Evolutionary conservation across 192 early-diverging fungal genomes (phyloP).

Genomic region (Umbelopsis ramanniana): DNA sequence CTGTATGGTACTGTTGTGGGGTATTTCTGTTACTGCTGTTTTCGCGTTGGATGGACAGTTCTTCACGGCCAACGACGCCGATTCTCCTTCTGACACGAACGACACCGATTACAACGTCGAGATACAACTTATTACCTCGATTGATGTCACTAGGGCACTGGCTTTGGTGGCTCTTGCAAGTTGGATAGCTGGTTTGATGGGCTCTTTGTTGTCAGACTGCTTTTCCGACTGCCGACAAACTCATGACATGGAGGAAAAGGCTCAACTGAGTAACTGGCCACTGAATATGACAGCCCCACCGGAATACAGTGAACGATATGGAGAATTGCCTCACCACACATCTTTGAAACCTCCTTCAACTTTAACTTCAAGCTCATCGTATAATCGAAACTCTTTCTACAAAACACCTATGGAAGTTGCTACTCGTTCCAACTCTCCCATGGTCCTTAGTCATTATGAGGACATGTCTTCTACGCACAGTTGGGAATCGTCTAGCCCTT

Average conservation of each 20-base stretch:
- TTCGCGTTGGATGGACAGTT: conserved; percentile 4
- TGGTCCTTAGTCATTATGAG: background rate
- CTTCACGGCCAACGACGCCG: background rate
- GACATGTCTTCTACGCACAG: conserved; percentile 1
- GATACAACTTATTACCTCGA: background rate
- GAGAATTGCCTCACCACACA: conserved; percentile 1
- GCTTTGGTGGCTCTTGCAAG: background rate
- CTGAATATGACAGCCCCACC: background rate
- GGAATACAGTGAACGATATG: conserved; percentile 5
- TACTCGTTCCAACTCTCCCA: background rate
- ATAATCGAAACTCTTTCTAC: background rate
- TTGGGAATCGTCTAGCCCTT: background rate
- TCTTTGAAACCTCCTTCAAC: background rate
- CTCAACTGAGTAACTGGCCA: background rate
- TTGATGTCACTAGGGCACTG: background rate
- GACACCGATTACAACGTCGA: background rate
- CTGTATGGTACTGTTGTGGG: background rate
- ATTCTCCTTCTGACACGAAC: background rate
- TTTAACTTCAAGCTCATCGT: background rate
- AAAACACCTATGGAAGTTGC: conserved; percentile 15
- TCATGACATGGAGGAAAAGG: background rate
- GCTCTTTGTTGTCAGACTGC: conserved; percentile 4
- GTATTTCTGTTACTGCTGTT: background rate
- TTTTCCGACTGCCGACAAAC: background rate
- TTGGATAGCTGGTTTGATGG: background rate